Base-by-base conservation (phyloP, 2,329 filamentous ascomycete species). In the Elsinoe batatas region DNA sequence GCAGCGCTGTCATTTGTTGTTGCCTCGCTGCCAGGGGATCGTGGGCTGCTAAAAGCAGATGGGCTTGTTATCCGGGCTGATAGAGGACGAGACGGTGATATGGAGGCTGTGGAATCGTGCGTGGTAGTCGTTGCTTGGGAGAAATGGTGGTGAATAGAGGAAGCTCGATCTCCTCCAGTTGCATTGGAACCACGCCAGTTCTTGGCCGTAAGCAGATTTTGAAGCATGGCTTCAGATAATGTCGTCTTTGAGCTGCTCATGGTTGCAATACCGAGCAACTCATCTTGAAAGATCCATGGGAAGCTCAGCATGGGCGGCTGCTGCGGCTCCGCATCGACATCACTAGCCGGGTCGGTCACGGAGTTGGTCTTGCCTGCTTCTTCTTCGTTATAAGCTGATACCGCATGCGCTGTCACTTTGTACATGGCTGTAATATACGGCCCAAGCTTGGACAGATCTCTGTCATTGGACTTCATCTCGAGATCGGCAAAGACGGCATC, bases 371-470 rank as follows among this genome's bases (percentile, higher is more conserved):
- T 32, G 37, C 8, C 6, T 11, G 33, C 36, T 1, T 68, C 67
- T 35, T 82, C 78, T 17, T 73, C 68, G 3, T 85, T 68, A 0
- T 84, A 84, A 26, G 76, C 71, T 13, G 76, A 75, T 32, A 87
- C 77, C 65, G 95, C 83, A 53, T 84, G 76, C 36, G 84, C 81
- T 0, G 91, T 95, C 22, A 94, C 80, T 17, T 76, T 81, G 69
- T 98, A 98, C 82, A 95, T 93, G 44, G 90, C 91, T 1, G 87
- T 84, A 6, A 91, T 82, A 63, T 96, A 87, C 0, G 80, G 83
- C 3, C 80, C 83, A 1, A 96, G 67, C 7, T 75, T 69, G 0
- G 78, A 70, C 40, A 81, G 78, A 1, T 82, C 77, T 8, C 60
- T 58, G 3, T 63, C 26, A 8, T 59, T 61, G 40, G 51, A 15